Base-by-base conservation (phyloP, 1,284 basidiomycete species). In the Ganoderma sp. region DNA sequence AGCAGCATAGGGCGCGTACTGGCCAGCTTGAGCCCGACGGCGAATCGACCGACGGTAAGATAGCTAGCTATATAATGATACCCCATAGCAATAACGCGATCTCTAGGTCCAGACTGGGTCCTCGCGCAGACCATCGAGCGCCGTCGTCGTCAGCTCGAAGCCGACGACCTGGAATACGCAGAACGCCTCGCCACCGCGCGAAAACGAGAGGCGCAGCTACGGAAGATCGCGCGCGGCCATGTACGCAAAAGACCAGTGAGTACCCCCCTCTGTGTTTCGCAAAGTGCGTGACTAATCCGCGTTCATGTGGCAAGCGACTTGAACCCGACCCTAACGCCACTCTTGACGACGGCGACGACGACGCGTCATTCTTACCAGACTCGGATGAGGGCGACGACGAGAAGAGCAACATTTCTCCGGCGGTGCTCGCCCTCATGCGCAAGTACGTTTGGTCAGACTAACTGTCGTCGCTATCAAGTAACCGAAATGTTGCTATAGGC, bases 361-460 rank as follows among this genome's bases (percentile, higher is more conserved):
- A 89, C 12, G 83, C 84, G 4, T 75, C 79, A 32, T 96, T 91
- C 76, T 84, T 96, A 7, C 94, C 94, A 0, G 84, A 88, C 0
- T 25, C 50, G 2, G 54, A 54, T 0, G 63, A 67, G 17, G 52
- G 9, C 2, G 14, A 45, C 2, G 57, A 59, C 17, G 82, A 83
- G 17, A 43, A 50, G 45, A 63, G 45, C 45, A 63, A 63, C 37
- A 63, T 63, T 14, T 63, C 92, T 1, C 89, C 92, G 1, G 93
- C 89, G 39, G 90, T 97, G 3, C 87, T 89, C 34, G 93, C 89
- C 0, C 83, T 98, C 25, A 93, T 98, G 90, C 85, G 85, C 63
- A 90, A 89, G 93, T 93, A 71, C 69, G 87, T 81, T 58, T 62
- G 0, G 10, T 32, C 43, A 39, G 14, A 25, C 50, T 52, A 34